phyloP scores from a whole-genome alignment of 768 basidiomycete species.

The Tricholoma flavovirens region DNA sequence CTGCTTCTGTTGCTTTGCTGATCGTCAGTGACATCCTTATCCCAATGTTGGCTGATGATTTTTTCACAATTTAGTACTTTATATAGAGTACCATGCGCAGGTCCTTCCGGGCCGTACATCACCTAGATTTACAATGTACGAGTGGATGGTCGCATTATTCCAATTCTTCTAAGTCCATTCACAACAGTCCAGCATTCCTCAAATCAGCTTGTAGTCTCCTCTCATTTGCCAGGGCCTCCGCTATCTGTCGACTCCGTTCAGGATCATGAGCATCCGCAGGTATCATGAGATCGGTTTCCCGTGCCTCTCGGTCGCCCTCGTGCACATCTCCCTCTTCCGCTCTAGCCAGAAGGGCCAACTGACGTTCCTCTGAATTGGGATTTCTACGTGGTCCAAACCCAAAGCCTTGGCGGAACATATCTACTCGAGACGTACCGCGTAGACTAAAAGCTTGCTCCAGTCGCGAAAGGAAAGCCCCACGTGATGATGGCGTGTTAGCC shows the following conservation, averaged over 20 bases:
- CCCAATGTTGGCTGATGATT: too few relatives aligned
- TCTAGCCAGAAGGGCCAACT: constrained; percentile 18
- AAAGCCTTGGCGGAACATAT: constrained; percentile 41
- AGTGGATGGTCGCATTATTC: neutral
- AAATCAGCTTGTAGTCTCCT: constrained; percentile 53
- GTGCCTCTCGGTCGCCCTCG: constrained; percentile 19
- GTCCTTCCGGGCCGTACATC: too few relatives aligned
- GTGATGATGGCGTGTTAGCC: constrained; percentile 11
- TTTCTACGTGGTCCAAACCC: constrained; percentile 28
- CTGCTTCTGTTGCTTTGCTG: constrained; percentile 49
- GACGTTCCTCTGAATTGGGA: constrained; percentile 21
- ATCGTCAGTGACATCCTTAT: constrained; percentile 31
- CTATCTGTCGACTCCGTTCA: constrained; percentile 35
- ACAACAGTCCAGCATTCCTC: constrained; percentile 61
- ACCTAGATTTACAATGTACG: neutral
- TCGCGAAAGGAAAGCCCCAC: constrained; percentile 24
- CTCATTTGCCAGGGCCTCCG: constrained; percentile 47
- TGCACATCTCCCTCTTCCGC: constrained; percentile 25
- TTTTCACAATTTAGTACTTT: too few relatives aligned
- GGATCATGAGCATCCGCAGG: constrained; percentile 35
- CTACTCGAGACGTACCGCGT: constrained; percentile 31
- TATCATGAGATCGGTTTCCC: constrained; percentile 35
- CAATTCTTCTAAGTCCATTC: constrained; percentile 8
- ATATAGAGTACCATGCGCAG: too few relatives aligned
- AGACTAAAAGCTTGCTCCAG: constrained; percentile 37